Evolutionary conservation across 129 eudicot species (phyloP).

Genomic region (Artemisia annua): DNA sequence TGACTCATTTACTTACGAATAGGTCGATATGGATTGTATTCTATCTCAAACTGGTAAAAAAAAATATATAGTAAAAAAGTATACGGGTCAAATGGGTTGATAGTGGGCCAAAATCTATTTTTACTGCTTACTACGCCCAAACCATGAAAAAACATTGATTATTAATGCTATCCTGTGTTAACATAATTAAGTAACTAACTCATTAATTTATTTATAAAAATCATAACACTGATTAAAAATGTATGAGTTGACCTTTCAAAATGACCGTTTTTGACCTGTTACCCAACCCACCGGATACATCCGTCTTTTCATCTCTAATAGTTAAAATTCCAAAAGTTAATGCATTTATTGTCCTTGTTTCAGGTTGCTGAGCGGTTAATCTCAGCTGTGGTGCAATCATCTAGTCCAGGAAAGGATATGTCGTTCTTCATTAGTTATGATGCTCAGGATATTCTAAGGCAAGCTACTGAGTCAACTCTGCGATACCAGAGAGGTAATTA

Average conservation of each 20-base stretch:
- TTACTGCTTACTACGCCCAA: no score
- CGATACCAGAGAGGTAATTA: slow-evolving; percentile 64
- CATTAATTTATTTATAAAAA: no score
- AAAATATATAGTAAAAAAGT: no score
- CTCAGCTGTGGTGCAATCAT: slow-evolving; percentile 51
- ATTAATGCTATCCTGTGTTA: no score
- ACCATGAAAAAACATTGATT: no score
- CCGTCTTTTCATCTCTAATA: not conserved
- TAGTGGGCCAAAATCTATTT: not conserved
- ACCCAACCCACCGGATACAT: no score
- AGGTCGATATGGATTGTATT: no score
- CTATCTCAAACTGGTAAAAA: not conserved
- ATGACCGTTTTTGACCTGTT: not conserved
- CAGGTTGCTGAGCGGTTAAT: slow-evolving; percentile 83
- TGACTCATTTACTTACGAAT: no score
- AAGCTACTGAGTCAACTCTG: slow-evolving; percentile 83
- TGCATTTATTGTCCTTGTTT: not conserved
- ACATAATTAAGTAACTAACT: no score
- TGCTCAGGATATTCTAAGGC: slow-evolving; percentile 58
- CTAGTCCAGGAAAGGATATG: slow-evolving; percentile 49
- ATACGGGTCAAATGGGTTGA: not conserved
- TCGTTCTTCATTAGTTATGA: slow-evolving; percentile 73
- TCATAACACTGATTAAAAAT: no score
- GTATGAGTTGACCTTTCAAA: no score
- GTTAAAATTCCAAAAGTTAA: slow-evolving; percentile 7